Base-by-base conservation (phyloP, 1,284 basidiomycete species). In the Cutaneotrichosporon mucoides region DNA sequence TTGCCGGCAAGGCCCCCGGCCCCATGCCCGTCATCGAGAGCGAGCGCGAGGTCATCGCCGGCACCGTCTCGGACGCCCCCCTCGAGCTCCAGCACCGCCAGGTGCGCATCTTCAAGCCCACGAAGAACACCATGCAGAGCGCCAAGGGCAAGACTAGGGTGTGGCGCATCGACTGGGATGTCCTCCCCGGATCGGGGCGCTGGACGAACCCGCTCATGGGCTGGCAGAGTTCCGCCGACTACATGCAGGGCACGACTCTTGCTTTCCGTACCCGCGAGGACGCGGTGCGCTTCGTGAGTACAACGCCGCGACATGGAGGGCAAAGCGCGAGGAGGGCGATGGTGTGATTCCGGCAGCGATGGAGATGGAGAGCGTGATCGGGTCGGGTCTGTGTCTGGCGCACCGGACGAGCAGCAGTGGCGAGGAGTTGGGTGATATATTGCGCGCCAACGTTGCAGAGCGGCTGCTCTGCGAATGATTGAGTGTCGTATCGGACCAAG, bases 181-280 rank as follows among this genome's bases (percentile, higher is more conserved):
- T 88, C 60, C 81, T 98, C 15, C 86, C 86, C 66, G 92, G 93
- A 46, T 87, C 84, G 38, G 93, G 90, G 11, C 84, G 95, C 62
- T 99, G 95, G 95, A 93, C 97, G 83, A 98, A 98, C 76, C 92
- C 92, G 13, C 79, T 99, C 69, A 99, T 99, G 90, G 95, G 95
- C 57, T 99, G 86, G 85, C 93, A 93, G 1, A 89, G 87, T 79
- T 90, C 88, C 58, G 95, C 92, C 62, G 95, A 99, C 79, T 98
- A 97, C 80, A 89, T 98, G 87, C 95, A 99, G 78, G 93, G 90
- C 36, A 90, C 90, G 2, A 85, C 88, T 13, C 70, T 98, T 71
- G 85, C 87, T 46, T 99, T 99, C 85, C 84, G 84, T 67, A 87
- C 86, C 54, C 91, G 90, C 79, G 92, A 94, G 74, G 92, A 93